Conservation (phyloP, 352 stramenopile genomes). For the Globisporangium cystogenes region DNA sequence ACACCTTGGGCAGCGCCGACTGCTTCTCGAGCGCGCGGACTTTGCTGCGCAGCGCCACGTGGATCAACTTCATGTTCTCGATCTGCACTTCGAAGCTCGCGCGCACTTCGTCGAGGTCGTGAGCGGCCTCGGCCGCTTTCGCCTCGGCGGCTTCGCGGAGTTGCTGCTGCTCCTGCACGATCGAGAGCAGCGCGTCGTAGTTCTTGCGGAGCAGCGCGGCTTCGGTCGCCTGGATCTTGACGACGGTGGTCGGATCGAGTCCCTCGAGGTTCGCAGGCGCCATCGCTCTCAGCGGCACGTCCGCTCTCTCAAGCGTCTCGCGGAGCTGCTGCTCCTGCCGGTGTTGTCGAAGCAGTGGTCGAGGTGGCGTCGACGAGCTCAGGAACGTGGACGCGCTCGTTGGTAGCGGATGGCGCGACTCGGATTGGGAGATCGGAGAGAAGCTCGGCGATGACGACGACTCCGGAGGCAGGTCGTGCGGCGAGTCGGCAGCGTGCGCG, state of each 20-base stretch:
- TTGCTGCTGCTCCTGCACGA: constrained; percentile 70
- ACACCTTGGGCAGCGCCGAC: constrained; percentile 38
- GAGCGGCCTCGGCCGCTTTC: constrained; percentile 29
- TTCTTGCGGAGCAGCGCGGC: constrained; percentile 65
- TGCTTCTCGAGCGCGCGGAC: constrained; percentile 50
- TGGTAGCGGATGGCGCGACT: too few species aligned
- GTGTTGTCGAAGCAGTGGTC: not conserved
- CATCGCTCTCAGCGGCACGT: constrained; percentile 23
- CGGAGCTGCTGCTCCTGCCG: not conserved
- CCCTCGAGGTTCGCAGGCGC: constrained; percentile 45
- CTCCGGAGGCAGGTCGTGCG: too few species aligned
- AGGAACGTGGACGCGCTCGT: too few species aligned
- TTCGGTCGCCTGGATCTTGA: constrained; percentile 52
- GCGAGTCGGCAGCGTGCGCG: too few species aligned
- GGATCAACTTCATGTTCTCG: constrained; percentile 71
- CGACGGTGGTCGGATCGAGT: constrained; percentile 39
- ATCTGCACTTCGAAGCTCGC: constrained; percentile 63
- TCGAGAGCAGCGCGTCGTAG: constrained; percentile 69
- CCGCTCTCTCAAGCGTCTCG: constrained; percentile 12
- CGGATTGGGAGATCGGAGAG: too few species aligned
- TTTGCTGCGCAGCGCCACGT: constrained; percentile 60
- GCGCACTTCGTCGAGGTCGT: constrained; percentile 46
- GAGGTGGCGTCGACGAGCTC: not conserved
- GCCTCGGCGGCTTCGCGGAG: constrained; percentile 47
- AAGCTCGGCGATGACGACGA: too few species aligned